Evolutionary conservation across 257 asterid genomes (phyloP), one percentile per base, ranked within the genome.

Genomic region (Parsonsia alboflavescens): DNA sequence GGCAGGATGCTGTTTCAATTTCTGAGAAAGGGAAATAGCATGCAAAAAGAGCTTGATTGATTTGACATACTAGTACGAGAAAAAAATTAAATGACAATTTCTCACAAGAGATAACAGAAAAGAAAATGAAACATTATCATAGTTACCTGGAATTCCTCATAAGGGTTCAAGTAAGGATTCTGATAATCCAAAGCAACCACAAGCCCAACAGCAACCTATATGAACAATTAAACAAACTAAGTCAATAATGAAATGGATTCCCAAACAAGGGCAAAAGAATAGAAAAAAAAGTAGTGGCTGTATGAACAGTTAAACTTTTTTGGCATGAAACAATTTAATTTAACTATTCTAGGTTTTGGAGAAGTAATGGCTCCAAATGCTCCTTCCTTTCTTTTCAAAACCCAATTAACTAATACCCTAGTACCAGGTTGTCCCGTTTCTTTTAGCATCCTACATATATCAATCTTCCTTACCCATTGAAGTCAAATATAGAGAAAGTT

Each of bases 111-210:
- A 54, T 65, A 59, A 82, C 74, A n/a, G 12, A 22, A 63, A 49
- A 77, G 48, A 44, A 21, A 24, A 49, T 16, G 11, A 76, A 70
- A 6, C 19, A 45, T 65, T 26, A 49, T 54, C 57, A 73, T 74
- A 44, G 64, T 59, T 82, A 94, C 99, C 99, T 94, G 99, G 81
- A 89, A 94, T 83, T 94, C 97, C 86, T 94, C 99, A 62, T 92
- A 94, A 28, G 97, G 97, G 79, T 89, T 92, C 86, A 94, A 76
- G 88, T 83, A 92, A 75, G 99, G 97, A 79, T 92, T 94, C 44
- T 75, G 87, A 87, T 94, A 94, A 81, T 94, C 82, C 84, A 92
- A 84, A 52, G 96, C 97, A 82, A 92, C 89, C 69, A 94, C 97
- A 73, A 90, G 72, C 73, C 99, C 99, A 74, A 92, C 68, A 33